These are phyloP conservation scores for Sporothrix brasiliensis DNA, from an alignment of 2,329 filamentous ascomycete genomes.

Conservation along the genomic window DNA sequence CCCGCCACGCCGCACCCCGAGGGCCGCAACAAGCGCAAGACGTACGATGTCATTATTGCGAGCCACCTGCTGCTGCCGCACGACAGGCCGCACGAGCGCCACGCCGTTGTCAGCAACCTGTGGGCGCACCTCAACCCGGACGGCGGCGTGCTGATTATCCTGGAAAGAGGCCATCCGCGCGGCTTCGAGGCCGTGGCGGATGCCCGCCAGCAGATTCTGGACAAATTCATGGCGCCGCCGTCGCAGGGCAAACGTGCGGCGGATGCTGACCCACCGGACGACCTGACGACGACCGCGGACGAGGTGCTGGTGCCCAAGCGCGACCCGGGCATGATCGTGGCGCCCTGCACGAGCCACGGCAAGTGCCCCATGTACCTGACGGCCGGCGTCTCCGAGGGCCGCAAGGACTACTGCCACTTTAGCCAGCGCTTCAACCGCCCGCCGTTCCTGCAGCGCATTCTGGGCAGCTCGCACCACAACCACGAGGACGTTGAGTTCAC, in stretches of 20 bases:
- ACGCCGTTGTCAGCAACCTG: slow-evolving; percentile 79
- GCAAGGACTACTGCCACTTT: slow-evolving; percentile 92
- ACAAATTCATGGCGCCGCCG: slow-evolving; percentile 71
- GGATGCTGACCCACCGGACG: not conserved
- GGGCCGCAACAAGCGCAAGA: slow-evolving; percentile 60
- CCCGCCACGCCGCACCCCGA: slow-evolving; percentile 51
- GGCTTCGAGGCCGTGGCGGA: slow-evolving; percentile 92
- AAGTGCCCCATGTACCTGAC: slow-evolving; percentile 85
- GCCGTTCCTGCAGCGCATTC: slow-evolving; percentile 74
- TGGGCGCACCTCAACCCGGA: slow-evolving; percentile 84
- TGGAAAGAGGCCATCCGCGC: slow-evolving; percentile 88
- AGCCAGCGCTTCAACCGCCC: slow-evolving; percentile 86
- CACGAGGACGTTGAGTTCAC: slow-evolving; percentile 91
- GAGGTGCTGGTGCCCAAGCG: slow-evolving; percentile 42
- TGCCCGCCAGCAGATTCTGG: slow-evolving; percentile 76
- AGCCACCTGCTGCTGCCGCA: slow-evolving; percentile 79
- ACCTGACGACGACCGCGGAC: slow-evolving; percentile 34
- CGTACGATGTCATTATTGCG: slow-evolving; percentile 87
- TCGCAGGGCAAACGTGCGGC: slow-evolving; percentile 36
- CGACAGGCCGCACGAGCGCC: slow-evolving; percentile 74
- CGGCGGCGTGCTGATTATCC: slow-evolving; percentile 80
- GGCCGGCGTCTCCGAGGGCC: slow-evolving; percentile 68
- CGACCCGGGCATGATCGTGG: slow-evolving; percentile 66
- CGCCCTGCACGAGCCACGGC: slow-evolving; percentile 85
- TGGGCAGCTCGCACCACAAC: slow-evolving; percentile 70